These are phyloP conservation scores for Colletotrichum tanaceti DNA, from an alignment of 2,329 filamentous ascomycete genomes.

Conservation along the genomic window DNA sequence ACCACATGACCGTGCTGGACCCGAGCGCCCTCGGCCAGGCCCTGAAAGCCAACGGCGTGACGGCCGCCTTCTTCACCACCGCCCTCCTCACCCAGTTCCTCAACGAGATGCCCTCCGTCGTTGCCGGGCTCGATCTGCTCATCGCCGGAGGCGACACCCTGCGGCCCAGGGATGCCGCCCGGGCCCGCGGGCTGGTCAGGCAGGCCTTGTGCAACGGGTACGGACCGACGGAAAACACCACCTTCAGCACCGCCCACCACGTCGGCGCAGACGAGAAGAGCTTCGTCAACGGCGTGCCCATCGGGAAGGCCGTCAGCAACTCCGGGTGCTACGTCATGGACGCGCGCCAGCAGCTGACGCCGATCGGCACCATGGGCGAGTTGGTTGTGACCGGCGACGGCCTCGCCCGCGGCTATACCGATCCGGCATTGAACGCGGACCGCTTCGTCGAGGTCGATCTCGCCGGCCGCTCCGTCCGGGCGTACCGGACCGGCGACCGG, in stretches of 20 bases:
- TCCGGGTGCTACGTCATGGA: conserved; percentile 45
- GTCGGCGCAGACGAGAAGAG: not conserved
- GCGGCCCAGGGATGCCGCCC: conserved; percentile 15
- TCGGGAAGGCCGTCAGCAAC: conserved; percentile 42
- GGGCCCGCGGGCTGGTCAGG: not conserved
- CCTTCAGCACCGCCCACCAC: not conserved
- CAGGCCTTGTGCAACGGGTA: conserved; percentile 21
- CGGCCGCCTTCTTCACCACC: conserved; percentile 46
- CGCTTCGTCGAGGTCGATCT: conserved; percentile 42
- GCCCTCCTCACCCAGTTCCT: conserved; percentile 37
- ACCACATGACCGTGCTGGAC: conserved; percentile 38
- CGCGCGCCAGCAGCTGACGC: conserved; percentile 41
- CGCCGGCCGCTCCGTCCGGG: conserved; percentile 15
- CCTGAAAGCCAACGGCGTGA: conserved; percentile 49
- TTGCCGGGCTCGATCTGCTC: conserved; percentile 50
- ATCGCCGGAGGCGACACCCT: conserved; percentile 50
- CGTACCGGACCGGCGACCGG: conserved; percentile 47
- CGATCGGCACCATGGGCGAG: conserved; percentile 46
- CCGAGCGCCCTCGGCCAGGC: conserved; percentile 32
- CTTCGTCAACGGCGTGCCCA: conserved; percentile 41
- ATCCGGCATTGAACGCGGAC: conserved; percentile 26
- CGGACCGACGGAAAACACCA: conserved; percentile 41
- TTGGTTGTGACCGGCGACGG: conserved; percentile 46
- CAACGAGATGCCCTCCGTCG: conserved; percentile 50
- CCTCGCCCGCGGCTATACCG: conserved; percentile 43